Evolutionary conservation across 306 rosid genomes (phyloP).

Genomic region (Corylus avellana): DNA sequence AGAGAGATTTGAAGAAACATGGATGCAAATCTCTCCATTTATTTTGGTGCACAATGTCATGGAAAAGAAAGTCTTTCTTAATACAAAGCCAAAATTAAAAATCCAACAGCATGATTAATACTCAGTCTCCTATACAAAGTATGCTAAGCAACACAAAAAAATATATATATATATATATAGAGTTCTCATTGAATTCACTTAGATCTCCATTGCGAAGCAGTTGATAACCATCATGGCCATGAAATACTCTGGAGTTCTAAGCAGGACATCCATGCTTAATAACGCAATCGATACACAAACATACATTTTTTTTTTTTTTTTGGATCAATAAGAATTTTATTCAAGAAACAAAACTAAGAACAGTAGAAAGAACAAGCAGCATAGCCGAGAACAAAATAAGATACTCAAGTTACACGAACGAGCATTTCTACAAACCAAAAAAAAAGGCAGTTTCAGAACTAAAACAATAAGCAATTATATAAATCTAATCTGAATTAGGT

Average conservation of each 20-base stretch:
- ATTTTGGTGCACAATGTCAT: no score
- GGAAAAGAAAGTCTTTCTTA: no score
- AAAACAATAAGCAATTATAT: no score
- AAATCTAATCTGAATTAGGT: background rate
- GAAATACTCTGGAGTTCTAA: background rate
- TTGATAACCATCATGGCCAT: no score
- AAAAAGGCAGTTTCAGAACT: background rate
- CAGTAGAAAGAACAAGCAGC: background rate
- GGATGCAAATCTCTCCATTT: no score
- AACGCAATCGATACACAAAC: background rate
- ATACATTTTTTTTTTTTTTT: background rate
- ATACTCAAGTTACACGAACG: background rate
- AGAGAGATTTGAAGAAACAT: no score
- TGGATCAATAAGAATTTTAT: background rate
- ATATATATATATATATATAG: background rate
- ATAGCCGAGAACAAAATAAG: background rate
- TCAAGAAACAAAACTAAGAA: background rate
- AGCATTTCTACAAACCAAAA: background rate
- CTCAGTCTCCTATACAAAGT: background rate
- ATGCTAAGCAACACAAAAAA: background rate
- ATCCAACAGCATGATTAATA: background rate
- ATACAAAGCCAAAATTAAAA: no score
- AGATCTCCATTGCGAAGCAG: no score
- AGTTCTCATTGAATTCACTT: no score
- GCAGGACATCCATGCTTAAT: background rate